Evolutionary conservation across 23 red algal species (phyloP), one percentile per base, ranked within the genome.

Genomic region (Gracilaria caudata): DNA sequence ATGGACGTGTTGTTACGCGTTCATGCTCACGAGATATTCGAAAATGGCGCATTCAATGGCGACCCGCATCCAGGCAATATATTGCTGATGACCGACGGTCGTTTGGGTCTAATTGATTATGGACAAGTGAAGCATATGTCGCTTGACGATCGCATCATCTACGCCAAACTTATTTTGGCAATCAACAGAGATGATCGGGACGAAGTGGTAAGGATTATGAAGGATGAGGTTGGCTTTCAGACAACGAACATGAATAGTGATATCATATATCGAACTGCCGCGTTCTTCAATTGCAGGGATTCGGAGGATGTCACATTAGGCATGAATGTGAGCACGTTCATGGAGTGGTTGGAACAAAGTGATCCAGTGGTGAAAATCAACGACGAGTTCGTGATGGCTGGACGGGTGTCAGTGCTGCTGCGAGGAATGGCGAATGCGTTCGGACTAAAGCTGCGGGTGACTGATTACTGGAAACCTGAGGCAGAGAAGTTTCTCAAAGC

Each of bases 41-140:
- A 60, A 10, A 82, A 92, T 61, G 94, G 94, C n/a, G 86, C 74
- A 12, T 97, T 97, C 74, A 97, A 97, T 83, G 94, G 80, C 40
- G 94, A 97, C 44, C 81, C 88, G 17, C 94, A 97, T 60, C 86
- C 86, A 24, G 94, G 94, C 9, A 97, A 97, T 59, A 89, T 97
- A 37, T 34, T 92, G 70, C 75, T 97, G 1, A 70, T 82, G 74
- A 66, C 44, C 3, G 88, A 92, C 34, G 81, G 88, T 34, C 59
- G 92, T 6, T 25, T 94, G 9, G 92, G 92, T 19, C 57, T 94
- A 21, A 24, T 94, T 35, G 92, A 94, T 84, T 94, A 94, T 47
- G 92, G 92, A 28, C 92, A 94, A 36, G 92, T 94, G 54, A 94
- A 94, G 76, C 80, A 73, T 29, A 78, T 94, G 83, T 47, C 43